Base-by-base conservation (phyloP, 805 yeast species). In the Isabelozyma heimii region DNA sequence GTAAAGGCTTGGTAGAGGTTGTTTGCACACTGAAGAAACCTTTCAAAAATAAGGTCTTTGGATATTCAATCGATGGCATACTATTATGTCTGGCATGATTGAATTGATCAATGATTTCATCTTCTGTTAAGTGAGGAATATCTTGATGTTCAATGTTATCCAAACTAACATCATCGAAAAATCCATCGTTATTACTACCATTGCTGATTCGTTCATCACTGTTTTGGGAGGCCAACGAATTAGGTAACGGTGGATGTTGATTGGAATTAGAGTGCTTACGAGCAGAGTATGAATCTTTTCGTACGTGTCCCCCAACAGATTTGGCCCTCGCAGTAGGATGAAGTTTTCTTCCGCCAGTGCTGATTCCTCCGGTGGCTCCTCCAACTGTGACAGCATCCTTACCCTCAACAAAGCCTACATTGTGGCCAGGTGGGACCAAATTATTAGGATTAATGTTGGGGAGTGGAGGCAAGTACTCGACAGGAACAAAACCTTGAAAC, bases 1-100 rank as follows among this genome's bases (percentile, higher is more conserved):
- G 91, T 48, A 92, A 75, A 15, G 97, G 94, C 59, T 90, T 90
- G 4, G 97, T 89, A 2, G 97, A 90, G 0, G 98, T 91, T 1
- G 96, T 89, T 69, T 91, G 97, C 44, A 91, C 97, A 51, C 92
- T 85, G 69, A 91, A 91, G 62, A 92, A 91, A 1, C 97, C 97
- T 63, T 91, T 89, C 65, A 91, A 77, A 73, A 90, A 91, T 55
- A 91, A 78, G 1, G 96, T 91, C 69, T 87, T 87, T 51, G 97
- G 96, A 62, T 84, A 89, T 61, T 91, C 97, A 64, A 92, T 90
- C 0, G 97, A 90, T 26, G 95, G 96, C 97, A 91, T 91, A 13
- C 87, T 70, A 47, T 89, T 89, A 2, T 85, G 82, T 48, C 83
- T 80, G 12, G 95, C 91, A 51, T 71, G 56, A 46, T 72, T 65